phyloP scores from a whole-genome alignment of 257 asterid genomes.

The Rehmannia glutinosa region DNA sequence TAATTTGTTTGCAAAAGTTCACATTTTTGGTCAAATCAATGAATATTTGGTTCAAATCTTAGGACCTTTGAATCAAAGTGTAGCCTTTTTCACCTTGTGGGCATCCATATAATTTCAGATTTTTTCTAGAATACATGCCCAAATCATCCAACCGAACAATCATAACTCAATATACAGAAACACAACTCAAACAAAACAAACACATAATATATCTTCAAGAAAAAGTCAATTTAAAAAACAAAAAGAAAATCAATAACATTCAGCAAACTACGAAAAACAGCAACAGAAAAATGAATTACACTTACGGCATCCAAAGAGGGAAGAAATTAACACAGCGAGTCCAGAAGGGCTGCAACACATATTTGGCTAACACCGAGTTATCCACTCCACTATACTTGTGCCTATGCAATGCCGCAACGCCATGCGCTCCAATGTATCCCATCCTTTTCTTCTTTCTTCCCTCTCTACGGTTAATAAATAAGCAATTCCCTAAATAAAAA shows the following conservation, averaged over 20 bases:
- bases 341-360: constrained; percentile 93
- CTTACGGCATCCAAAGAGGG: constrained; percentile 99
- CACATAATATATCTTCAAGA: background rate
- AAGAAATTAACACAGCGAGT: constrained; percentile 74
- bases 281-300: background rate
- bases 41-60: background rate
- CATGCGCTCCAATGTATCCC: constrained; percentile 96
- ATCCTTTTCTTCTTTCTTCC: constrained; percentile 20
- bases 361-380: constrained; percentile 78
- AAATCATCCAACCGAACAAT: constrained; percentile 4
- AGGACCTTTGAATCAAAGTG: background rate
- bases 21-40: background rate
- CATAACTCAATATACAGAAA: background rate
- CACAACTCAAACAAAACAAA: constrained; percentile 1
- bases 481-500: background rate
- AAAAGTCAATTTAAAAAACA: background rate
- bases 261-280: background rate
- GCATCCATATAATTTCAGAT: too few relatives aligned
- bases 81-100: background rate
- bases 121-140: background rate
- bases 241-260: background rate
- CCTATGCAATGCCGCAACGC: constrained; percentile 69
- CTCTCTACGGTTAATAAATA: background rate
- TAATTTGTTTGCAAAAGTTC: background rate
- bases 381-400: constrained; percentile 98